Base-by-base conservation (phyloP, 768 basidiomycete genomes). In the Boletales sp. region DNA sequence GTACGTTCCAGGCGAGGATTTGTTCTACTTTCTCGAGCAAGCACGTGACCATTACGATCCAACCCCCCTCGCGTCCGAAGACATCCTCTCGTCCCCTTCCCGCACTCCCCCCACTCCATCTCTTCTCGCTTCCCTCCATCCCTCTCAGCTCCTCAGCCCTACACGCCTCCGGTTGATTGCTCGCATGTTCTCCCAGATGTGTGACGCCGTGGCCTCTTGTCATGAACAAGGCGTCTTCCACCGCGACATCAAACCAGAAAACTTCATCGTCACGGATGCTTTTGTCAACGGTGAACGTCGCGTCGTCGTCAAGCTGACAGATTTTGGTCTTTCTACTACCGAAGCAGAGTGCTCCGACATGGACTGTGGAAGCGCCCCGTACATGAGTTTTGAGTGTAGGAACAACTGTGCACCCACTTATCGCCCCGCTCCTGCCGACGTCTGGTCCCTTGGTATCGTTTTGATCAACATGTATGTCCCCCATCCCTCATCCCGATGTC, bases 161-260 rank as follows among this genome's bases (percentile, higher is more conserved):
- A 87, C 86, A 36, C 87, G 95, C 50, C 81, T 99, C 27, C 87
- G 90, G 14, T 82, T 99, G 57, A 93, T 99, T 62, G 84, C 94
- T 4, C 87, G 90, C 65, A 99, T 99, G 95, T 98, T 99, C 70
- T 76, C 83, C 17, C 97, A 98, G 72, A 99, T 99, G 95, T 98
- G 95, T 65, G 91, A 94, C 55, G 94, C 95, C 39, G 94, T 99
- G 12, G 90, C 91, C 4, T 83, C 87, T 7, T 97, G 95, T 71
- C 95, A 99, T 65, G 85, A 85, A 15, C 83, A 86, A 53, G 86
- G 86, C 34, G 89, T 99, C 53, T 92, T 86, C 65, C 95, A 99
- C 66, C 84, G 95, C 53, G 95, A 99, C 69, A 97, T 99, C 80
- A 99, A 99, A 74, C 95, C 95, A 0, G 95, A 98, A 75, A 97